These are phyloP conservation scores for Apiotrichum brassicae DNA, from an alignment of 1,284 basidiomycete species.

Conservation along the genomic window DNA sequence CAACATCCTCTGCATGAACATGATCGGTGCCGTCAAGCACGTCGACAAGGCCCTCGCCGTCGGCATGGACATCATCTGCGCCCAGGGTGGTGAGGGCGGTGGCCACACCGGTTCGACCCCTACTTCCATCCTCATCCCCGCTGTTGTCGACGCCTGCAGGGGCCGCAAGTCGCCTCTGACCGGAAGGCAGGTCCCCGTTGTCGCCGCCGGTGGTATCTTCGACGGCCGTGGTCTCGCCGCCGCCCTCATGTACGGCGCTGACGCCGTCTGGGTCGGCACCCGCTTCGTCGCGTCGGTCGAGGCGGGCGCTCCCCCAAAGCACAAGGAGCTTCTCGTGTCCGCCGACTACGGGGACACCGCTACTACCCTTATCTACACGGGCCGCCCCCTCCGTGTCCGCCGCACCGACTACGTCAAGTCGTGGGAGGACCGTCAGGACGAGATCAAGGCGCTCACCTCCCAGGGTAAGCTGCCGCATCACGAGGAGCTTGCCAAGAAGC, in stretches of 20 bases:
- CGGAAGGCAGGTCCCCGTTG: slow-evolving; percentile 68
- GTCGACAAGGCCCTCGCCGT: slow-evolving; percentile 68
- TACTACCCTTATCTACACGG: slow-evolving; percentile 77
- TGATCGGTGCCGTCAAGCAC: slow-evolving; percentile 86
- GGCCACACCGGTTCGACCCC: slow-evolving; percentile 52
- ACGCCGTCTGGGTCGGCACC: slow-evolving; percentile 82
- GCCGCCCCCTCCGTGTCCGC: slow-evolving; percentile 75
- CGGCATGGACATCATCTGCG: slow-evolving; percentile 81
- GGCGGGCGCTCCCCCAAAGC: slow-evolving; percentile 19
- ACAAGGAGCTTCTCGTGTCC: slow-evolving; percentile 30
- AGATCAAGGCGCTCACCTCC: slow-evolving; percentile 59
- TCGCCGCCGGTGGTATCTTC: slow-evolving; percentile 79
- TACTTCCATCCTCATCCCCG: slow-evolving; percentile 50
- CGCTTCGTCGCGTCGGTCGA: slow-evolving; percentile 81
- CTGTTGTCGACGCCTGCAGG: slow-evolving; percentile 72
- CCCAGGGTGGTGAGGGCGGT: slow-evolving; percentile 78
- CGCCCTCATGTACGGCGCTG: slow-evolving; percentile 73
- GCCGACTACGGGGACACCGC: slow-evolving; percentile 51
- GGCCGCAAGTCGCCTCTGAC: slow-evolving; percentile 68
- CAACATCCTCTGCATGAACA: slow-evolving; percentile 79
- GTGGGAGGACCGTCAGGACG: slow-evolving; percentile 51
- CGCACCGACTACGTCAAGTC: slow-evolving; percentile 72
- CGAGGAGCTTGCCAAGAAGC: slow-evolving; percentile 55
- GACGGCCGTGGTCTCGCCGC: slow-evolving; percentile 78
- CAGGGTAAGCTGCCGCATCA: slow-evolving; percentile 69